Evolutionary conservation across 208 protist species (phyloP).

Genomic region (Crithidia fasciculata): DNA sequence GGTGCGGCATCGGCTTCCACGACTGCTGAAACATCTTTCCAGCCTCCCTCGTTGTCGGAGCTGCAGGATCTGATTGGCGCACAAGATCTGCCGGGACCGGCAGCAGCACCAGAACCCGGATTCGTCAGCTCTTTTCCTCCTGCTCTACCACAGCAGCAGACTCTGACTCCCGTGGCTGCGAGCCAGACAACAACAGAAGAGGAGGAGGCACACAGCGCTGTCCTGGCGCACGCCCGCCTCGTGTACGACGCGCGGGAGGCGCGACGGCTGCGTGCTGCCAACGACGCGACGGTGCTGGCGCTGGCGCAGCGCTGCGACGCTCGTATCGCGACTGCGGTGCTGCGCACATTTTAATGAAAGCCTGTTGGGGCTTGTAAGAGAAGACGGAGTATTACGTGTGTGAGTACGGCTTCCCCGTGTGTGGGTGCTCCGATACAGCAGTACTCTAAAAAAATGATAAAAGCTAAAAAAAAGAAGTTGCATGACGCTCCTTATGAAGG

Average conservation of each 20-base stretch:
- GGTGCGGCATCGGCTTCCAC: too few species aligned
- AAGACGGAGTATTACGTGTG: too few species aligned
- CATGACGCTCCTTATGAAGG: too few species aligned
- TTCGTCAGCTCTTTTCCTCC: too few species aligned
- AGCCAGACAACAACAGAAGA: background rate
- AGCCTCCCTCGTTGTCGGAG: slow-evolving; percentile 7
- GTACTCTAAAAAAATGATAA: too few species aligned
- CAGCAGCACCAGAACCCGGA: background rate
- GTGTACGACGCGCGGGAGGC: slow-evolving; percentile 45
- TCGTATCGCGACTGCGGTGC: slow-evolving; percentile 33
- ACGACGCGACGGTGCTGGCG: slow-evolving; percentile 34
- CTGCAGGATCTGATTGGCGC: slow-evolving; percentile 6
- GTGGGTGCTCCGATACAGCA: too few species aligned
- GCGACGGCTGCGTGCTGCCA: slow-evolving; percentile 30
- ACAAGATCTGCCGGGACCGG: background rate
- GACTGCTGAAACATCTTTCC: background rate
- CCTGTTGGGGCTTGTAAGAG: too few species aligned
- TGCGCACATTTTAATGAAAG: background rate
- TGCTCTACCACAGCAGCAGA: too few species aligned
- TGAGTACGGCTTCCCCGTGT: too few species aligned
- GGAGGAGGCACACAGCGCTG: slow-evolving; percentile 18
- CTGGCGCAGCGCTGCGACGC: slow-evolving; percentile 46
- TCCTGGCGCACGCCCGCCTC: slow-evolving; percentile 16
- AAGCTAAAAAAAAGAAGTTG: too few species aligned
- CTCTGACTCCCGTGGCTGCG: too few species aligned